Conservation (phyloP, 768 basidiomycete species). For the Crucibulum laeve region DNA sequence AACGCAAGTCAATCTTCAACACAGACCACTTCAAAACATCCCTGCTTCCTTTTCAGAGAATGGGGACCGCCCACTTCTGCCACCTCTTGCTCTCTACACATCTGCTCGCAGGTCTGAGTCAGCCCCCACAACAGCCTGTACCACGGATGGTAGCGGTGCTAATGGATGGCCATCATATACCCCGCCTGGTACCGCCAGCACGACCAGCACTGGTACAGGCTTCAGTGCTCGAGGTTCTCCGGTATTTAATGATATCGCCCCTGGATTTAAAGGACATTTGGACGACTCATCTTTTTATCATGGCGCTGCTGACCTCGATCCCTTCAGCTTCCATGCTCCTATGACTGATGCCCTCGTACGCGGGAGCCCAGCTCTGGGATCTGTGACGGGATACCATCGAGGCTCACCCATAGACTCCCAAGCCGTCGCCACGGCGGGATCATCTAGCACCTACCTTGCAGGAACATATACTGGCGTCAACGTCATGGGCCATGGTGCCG, state of each 20-base stretch:
- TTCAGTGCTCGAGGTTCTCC: slow-evolving; percentile 37
- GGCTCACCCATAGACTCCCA: slow-evolving; percentile 3
- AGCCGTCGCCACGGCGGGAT: background rate
- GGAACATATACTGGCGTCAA: background rate
- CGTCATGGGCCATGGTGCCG: slow-evolving; percentile 25
- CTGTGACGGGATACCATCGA: slow-evolving; percentile 2
- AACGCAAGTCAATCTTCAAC: background rate
- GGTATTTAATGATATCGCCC: slow-evolving; percentile 31
- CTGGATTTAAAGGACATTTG: slow-evolving; percentile 28
- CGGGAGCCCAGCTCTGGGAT: slow-evolving; percentile 19
- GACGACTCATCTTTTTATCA: slow-evolving; percentile 40
- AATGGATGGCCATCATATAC: slow-evolving; percentile 61
- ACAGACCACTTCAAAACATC: slow-evolving; percentile 5
- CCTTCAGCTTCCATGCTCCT: slow-evolving; percentile 45
- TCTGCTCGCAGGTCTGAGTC: slow-evolving; percentile 42
- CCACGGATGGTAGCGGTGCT: slow-evolving; percentile 41
- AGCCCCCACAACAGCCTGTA: slow-evolving; percentile 46
- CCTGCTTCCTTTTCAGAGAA: slow-evolving; percentile 10
- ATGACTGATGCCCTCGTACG: slow-evolving; percentile 19
- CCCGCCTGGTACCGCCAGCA: slow-evolving; percentile 51
- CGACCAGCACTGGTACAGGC: slow-evolving; percentile 39
- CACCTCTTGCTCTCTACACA: slow-evolving; percentile 35
- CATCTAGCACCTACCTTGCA: background rate
- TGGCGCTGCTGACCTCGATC: slow-evolving; percentile 40
- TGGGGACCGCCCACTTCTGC: slow-evolving; percentile 40